Conservation (phyloP, 1,284 basidiomycete species). For the Fomitopsis schrenkii region DNA sequence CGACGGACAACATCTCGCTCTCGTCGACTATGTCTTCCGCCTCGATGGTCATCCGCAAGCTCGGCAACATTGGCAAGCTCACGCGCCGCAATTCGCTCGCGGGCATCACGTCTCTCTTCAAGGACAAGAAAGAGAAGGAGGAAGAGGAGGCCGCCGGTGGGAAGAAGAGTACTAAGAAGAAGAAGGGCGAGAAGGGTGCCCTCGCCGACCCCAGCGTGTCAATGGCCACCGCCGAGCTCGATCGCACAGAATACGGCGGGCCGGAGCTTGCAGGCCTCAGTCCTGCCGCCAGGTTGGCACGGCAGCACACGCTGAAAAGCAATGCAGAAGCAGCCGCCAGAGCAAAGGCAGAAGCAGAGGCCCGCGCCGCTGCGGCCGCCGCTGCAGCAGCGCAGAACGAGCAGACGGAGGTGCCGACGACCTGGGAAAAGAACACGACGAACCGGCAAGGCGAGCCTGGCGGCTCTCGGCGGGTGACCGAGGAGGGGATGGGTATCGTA, state of each 20-base stretch:
- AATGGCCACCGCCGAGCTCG: constrained; percentile 84
- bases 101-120: constrained; percentile 93
- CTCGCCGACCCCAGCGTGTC: constrained; percentile 76
- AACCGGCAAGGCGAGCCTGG: constrained; percentile 38
- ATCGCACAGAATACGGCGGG: constrained; percentile 47
- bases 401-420: constrained; percentile 44
- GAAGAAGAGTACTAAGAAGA: constrained; percentile 44
- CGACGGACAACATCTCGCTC: constrained; percentile 96
- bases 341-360: constrained; percentile 55
- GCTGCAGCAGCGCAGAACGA: constrained; percentile 27
- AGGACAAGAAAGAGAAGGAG: constrained; percentile 79
- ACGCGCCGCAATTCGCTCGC: constrained; percentile 87
- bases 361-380: constrained; percentile 37
- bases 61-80: constrained; percentile 91
- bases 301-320: constrained; percentile 84
- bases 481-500: constrained; percentile 66
- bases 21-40: constrained; percentile 96
- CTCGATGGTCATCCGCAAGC: constrained; percentile 96
- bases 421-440: constrained; percentile 81
- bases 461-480: constrained; percentile 42
- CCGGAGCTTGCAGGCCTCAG: constrained; percentile 75
- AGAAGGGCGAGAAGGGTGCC: constrained; percentile 55
- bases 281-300: constrained; percentile 88
- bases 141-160: constrained; percentile 47
- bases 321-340: constrained; percentile 79